These are phyloP conservation scores for Debaryomyces subglobosus DNA, from an alignment of 1,139 yeast genomes.

Conservation along the genomic window DNA sequence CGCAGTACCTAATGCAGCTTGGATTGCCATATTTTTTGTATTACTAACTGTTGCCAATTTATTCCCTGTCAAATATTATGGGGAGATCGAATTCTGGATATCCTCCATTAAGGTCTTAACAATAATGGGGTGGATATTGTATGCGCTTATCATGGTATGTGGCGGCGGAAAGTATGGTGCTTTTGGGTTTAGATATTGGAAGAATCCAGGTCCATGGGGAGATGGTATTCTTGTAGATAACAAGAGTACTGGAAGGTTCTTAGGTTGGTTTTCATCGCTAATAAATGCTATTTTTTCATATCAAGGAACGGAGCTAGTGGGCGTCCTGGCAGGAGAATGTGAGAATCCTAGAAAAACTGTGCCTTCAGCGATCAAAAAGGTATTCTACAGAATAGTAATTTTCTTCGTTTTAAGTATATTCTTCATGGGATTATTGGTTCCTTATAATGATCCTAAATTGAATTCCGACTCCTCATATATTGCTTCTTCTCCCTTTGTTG, in stretches of 20 bases:
- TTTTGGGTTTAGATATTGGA: slow-evolving; percentile 87
- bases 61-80: slow-evolving; percentile 48
- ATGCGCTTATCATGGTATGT: slow-evolving; percentile 69
- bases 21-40: slow-evolving; percentile 71
- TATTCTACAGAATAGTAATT: slow-evolving; percentile 74
- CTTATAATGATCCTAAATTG: slow-evolving; percentile 61
- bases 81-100: slow-evolving; percentile 52
- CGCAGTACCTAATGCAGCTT: slow-evolving; percentile 70
- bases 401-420: slow-evolving; percentile 81
- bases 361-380: slow-evolving; percentile 83
- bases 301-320: slow-evolving; percentile 80
- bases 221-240: slow-evolving; percentile 53
- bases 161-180: slow-evolving; percentile 76
- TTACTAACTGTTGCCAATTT: slow-evolving; percentile 37
- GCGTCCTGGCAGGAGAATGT: slow-evolving; percentile 88
- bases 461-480: slow-evolving; percentile 30
- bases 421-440: slow-evolving; percentile 82
- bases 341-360: slow-evolving; percentile 80
- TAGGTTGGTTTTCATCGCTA: slow-evolving; percentile 66
- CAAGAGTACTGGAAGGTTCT: slow-evolving; percentile 57
- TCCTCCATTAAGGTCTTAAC: slow-evolving; percentile 71
- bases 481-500: slow-evolving; percentile 54
- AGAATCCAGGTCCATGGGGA: slow-evolving; percentile 89
- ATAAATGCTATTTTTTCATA: slow-evolving; percentile 79
- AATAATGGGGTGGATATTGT: slow-evolving; percentile 71